A percentile compares a stretch with the other conserved stretches of the same genome.
phyloP scores from a whole-genome alignment of 257 asterid species.

The Paraleonurus japonicus region DNA sequence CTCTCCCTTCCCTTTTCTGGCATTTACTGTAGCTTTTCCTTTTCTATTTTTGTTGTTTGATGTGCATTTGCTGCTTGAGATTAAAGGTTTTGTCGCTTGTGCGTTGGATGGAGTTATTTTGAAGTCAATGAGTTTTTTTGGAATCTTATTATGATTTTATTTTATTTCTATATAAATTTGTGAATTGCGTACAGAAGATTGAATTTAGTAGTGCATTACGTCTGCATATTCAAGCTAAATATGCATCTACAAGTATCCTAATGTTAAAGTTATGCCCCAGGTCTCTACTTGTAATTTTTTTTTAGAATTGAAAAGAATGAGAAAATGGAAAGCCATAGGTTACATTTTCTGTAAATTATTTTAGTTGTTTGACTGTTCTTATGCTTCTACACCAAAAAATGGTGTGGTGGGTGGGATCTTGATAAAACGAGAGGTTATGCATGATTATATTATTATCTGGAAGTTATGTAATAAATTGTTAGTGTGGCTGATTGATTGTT shows the following conservation, averaged over 20 bases:
- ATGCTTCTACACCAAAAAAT: not conserved
- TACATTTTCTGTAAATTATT: not conserved
- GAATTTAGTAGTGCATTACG: not conserved
- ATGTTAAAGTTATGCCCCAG: too few species aligned
- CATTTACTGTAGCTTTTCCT: not conserved
- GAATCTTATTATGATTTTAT: conserved; percentile 9
- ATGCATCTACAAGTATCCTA: not conserved
- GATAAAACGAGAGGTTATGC: not conserved
- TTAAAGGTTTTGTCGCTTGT: not conserved
- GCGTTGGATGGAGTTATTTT: not conserved
- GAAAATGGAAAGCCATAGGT: conserved; percentile 1
- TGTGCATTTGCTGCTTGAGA: not conserved
- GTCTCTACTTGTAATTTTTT: too few species aligned
- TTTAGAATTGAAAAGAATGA: not conserved
- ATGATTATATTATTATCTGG: not conserved
- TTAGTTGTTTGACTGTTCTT: not conserved
- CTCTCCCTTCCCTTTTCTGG: not conserved
- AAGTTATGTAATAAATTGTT: not conserved
- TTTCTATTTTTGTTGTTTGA: not conserved
- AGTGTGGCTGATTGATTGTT: not conserved
- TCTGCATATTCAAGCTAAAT: not conserved
- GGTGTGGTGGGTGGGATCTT: not conserved
- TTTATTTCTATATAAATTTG: not conserved
- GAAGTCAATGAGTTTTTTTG: not conserved
- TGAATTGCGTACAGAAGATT: not conserved